Evolutionary conservation across 2,329 filamentous ascomycete species (phyloP).

Genomic region (Talaromyces piceae): DNA sequence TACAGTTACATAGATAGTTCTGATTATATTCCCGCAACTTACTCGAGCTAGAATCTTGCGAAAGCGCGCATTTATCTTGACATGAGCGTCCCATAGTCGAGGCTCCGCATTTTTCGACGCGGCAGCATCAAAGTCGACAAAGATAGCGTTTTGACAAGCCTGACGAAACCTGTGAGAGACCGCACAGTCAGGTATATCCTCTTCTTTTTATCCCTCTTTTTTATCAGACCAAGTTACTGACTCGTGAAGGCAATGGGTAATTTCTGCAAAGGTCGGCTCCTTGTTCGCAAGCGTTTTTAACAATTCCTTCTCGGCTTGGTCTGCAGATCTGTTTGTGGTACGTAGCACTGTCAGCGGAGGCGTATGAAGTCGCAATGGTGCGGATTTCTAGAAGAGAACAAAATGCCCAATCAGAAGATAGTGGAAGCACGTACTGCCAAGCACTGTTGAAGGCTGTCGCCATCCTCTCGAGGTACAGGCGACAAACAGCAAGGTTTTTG

Average conservation of each 20-base stretch:
- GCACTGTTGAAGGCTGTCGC: conserved; percentile 43
- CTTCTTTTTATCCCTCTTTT: not conserved
- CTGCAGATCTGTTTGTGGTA: conserved; percentile 28
- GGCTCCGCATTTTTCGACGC: conserved; percentile 58
- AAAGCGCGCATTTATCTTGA: conserved; percentile 69
- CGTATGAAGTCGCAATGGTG: not conserved
- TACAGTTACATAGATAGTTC: not conserved
- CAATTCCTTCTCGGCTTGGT: conserved; percentile 44
- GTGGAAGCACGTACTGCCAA: conserved; percentile 41
- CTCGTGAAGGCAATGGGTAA: conserved; percentile 39
- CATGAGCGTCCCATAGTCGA: conserved; percentile 72
- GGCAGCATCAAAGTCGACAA: conserved; percentile 50
- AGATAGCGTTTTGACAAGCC: conserved; percentile 64
- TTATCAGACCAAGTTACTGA: conserved; percentile 22
- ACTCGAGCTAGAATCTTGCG: conserved; percentile 58
- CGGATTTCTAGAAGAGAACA: not conserved
- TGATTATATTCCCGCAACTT: conserved; percentile 16
- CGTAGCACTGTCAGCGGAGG: not conserved
- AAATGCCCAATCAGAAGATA: not conserved
- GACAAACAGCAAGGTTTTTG: conserved; percentile 10
- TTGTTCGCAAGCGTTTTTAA: conserved; percentile 42
- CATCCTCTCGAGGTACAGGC: conserved; percentile 26
- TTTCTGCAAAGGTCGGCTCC: conserved; percentile 43
- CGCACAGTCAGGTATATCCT: not conserved
- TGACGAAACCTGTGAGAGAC: conserved; percentile 60